Evolutionary conservation across 345 rosid genomes (phyloP).

Genomic region (Combretum micranthum): DNA sequence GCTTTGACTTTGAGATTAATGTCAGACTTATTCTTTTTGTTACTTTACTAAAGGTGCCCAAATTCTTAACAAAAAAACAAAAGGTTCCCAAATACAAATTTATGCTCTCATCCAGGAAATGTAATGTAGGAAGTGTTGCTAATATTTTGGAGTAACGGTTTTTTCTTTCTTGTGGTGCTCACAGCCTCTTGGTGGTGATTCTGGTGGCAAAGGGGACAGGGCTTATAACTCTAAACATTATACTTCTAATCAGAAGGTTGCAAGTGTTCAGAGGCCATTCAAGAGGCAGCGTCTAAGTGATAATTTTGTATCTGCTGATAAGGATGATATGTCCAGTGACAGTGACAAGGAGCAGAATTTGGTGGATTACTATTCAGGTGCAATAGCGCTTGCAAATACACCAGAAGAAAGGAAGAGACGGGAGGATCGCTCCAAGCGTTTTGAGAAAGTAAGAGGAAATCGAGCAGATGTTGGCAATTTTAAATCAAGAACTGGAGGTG

Average conservation of each 20-base stretch:
- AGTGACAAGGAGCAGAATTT: slow-evolving; percentile 83
- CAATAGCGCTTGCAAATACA: slow-evolving; percentile 56
- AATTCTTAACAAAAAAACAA: no score
- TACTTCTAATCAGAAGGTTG: slow-evolving; percentile 41
- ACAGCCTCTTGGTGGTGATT: slow-evolving; percentile 40
- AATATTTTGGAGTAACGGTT: no score
- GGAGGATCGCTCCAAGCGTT: slow-evolving; percentile 87
- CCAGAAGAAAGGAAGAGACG: slow-evolving; percentile 93
- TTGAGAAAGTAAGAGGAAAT: slow-evolving; percentile 71
- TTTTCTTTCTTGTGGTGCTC: background rate
- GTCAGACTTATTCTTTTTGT: no score
- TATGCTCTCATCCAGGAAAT: no score
- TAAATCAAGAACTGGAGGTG: slow-evolving; percentile 57
- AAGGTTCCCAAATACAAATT: no score
- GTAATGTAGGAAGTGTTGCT: no score
- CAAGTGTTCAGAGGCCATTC: slow-evolving; percentile 49
- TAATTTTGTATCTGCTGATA: slow-evolving; percentile 34
- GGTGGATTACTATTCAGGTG: slow-evolving; percentile 71
- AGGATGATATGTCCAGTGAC: slow-evolving; percentile 84
- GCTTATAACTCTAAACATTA: slow-evolving; percentile 30
- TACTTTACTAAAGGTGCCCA: no score
- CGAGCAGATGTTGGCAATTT: slow-evolving; percentile 42
- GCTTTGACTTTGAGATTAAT: no score
- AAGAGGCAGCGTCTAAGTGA: slow-evolving; percentile 71
- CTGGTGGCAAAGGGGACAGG: slow-evolving; percentile 43